These are phyloP conservation scores for Diaporthe batatas DNA, from an alignment of 2,329 filamentous ascomycete species.

Conservation along the genomic window DNA sequence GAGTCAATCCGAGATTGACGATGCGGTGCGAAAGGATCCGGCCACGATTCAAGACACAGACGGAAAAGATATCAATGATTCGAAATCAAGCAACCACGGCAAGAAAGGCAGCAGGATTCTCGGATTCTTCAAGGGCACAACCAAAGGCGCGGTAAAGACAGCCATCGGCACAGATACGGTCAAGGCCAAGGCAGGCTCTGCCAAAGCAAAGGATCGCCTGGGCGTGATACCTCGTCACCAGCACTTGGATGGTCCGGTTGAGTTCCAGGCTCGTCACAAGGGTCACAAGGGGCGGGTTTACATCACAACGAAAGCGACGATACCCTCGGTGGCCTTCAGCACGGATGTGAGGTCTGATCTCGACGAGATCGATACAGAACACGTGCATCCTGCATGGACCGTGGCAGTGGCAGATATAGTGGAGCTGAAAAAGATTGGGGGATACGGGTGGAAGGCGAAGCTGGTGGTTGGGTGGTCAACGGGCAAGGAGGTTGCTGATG, in stretches of 20 bases:
- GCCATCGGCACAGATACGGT: conserved; percentile 78
- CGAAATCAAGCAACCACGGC: conserved; percentile 55
- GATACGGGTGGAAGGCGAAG: conserved; percentile 87
- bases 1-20: conserved; percentile 73
- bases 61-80: conserved; percentile 63
- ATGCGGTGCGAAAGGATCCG: conserved; percentile 66
- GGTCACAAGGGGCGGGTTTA: conserved; percentile 81
- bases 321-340: conserved; percentile 76
- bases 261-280: conserved; percentile 79
- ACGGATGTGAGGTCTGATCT: conserved; percentile 62
- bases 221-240: conserved; percentile 72
- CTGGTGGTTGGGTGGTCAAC: conserved; percentile 85
- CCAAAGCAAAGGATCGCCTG: conserved; percentile 76
- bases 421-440: conserved; percentile 84
- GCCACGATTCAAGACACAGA: conserved; percentile 51
- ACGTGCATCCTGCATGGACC: conserved; percentile 74
- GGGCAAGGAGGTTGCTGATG: conserved; percentile 80
- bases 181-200: conserved; percentile 73
- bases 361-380: conserved; percentile 66
- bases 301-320: conserved; percentile 75
- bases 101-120: conserved; percentile 64
- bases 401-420: conserved; percentile 78
- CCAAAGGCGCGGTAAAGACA: conserved; percentile 80
- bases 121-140: conserved; percentile 75
- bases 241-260: conserved; percentile 74